These are phyloP conservation scores for Alternaria gaisen DNA, from an alignment of 2,329 filamentous ascomycete species.

Conservation along the genomic window DNA sequence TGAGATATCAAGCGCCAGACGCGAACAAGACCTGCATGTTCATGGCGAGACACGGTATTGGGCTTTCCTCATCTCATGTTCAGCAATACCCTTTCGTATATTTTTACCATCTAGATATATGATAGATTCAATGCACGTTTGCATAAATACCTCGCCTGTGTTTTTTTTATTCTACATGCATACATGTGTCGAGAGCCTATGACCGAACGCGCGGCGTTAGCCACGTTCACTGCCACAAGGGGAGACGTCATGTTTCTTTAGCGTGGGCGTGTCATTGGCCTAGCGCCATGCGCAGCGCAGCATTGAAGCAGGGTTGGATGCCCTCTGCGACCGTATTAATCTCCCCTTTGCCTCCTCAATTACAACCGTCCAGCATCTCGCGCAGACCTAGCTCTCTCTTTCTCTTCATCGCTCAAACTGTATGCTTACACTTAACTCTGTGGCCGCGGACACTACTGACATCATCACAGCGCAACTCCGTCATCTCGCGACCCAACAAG, in stretches of 20 bases:
- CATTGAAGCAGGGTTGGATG: constrained; percentile 28
- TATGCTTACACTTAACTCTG: neutral
- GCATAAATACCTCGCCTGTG: neutral
- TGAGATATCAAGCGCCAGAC: neutral
- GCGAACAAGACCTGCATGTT: neutral
- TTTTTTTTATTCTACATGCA: neutral
- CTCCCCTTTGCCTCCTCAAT: constrained; percentile 15
- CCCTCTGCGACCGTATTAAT: constrained; percentile 21
- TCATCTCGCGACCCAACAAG: neutral
- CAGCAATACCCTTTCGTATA: constrained; percentile 12
- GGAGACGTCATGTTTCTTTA: constrained; percentile 33
- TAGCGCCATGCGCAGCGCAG: constrained; percentile 22
- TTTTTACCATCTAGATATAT: neutral
- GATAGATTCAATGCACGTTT: neutral
- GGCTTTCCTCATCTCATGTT: constrained; percentile 7
- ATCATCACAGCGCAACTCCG: constrained; percentile 4
- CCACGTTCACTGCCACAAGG: constrained; percentile 30
- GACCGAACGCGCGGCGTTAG: neutral
- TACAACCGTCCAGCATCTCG: neutral
- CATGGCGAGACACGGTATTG: constrained; percentile 2
- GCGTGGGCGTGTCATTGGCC: constrained; percentile 24
- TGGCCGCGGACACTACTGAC: constrained; percentile 2
- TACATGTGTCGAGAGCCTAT: neutral
- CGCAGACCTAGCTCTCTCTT: neutral
- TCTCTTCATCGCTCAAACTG: neutral